These are phyloP conservation scores for Prosopis cineraria DNA, from an alignment of 306 rosid genomes.

Conservation along the genomic window DNA sequence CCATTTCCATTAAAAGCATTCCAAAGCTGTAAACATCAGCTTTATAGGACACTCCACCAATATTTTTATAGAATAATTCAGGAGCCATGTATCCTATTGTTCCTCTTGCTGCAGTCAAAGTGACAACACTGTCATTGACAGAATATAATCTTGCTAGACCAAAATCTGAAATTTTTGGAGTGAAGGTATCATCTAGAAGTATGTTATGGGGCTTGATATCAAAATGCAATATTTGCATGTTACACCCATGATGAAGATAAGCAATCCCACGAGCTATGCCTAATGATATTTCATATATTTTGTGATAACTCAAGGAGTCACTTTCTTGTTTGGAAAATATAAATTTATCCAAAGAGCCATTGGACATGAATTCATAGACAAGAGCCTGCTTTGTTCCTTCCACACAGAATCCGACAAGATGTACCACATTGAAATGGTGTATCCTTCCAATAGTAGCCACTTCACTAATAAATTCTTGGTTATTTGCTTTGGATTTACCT, in stretches of 20 bases:
- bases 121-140: not conserved
- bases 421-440: conserved; percentile 33
- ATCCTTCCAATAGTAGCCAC: conserved; percentile 31
- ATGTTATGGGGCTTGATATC: conserved; percentile 36
- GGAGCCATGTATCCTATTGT: conserved; percentile 34
- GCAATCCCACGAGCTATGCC: conserved; percentile 32
- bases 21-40: conserved; percentile 36
- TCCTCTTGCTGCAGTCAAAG: conserved; percentile 24
- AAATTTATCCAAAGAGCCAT: conserved; percentile 27
- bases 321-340: not conserved
- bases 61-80: conserved; percentile 21
- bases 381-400: conserved; percentile 35
- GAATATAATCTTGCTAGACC: conserved; percentile 15
- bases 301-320: not conserved
- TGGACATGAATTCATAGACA: conserved; percentile 30
- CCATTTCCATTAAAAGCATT: conserved; percentile 35
- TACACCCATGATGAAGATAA: conserved; percentile 32
- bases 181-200: conserved; percentile 8
- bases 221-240: conserved; percentile 28
- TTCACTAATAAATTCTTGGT: conserved; percentile 32
- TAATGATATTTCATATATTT: conserved; percentile 5
- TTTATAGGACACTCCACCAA: conserved; percentile 27
- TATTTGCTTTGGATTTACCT: no score
- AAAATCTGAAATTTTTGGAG: conserved; percentile 14
- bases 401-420: conserved; percentile 28